These are phyloP conservation scores for Mycena galopus DNA, from an alignment of 768 basidiomycete species.

Conservation along the genomic window DNA sequence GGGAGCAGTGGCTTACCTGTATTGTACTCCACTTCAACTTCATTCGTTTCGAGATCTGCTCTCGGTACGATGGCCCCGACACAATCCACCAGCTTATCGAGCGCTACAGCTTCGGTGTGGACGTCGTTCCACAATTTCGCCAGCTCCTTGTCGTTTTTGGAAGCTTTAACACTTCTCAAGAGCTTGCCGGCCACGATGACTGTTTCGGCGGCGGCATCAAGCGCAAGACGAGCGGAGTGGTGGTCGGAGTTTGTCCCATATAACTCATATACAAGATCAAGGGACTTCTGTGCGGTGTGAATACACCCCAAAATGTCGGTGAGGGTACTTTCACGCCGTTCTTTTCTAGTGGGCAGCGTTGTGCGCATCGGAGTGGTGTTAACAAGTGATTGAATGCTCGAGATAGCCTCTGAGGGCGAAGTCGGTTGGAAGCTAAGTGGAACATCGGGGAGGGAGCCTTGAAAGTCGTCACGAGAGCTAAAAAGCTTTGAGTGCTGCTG, in stretches of 20 bases:
- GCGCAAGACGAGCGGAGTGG: constrained; percentile 17
- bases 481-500: constrained; percentile 32
- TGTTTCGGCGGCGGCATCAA: constrained; percentile 27
- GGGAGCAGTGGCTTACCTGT: constrained; percentile 22
- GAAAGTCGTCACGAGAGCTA: constrained; percentile 25
- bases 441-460: constrained; percentile 17
- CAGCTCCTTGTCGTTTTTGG: constrained; percentile 12
- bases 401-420: no score
- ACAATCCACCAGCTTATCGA: constrained; percentile 18
- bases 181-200: constrained; percentile 27
- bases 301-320: no score
- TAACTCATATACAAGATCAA: constrained; percentile 2
- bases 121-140: constrained; percentile 26
- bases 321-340: no score
- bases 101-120: constrained; percentile 20
- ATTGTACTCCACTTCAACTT: constrained; percentile 2
- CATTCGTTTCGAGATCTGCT: not conserved
- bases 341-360: constrained; percentile 20
- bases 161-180: constrained; percentile 24
- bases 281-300: no score
- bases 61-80: not conserved
- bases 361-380: constrained; percentile 12
- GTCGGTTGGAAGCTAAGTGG: not conserved
- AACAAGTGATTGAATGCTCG: not conserved
- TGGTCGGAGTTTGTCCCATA: constrained; percentile 24